Conservation (phyloP, 2,329 filamentous ascomycete genomes). For the Fusarium buharicum region DNA sequence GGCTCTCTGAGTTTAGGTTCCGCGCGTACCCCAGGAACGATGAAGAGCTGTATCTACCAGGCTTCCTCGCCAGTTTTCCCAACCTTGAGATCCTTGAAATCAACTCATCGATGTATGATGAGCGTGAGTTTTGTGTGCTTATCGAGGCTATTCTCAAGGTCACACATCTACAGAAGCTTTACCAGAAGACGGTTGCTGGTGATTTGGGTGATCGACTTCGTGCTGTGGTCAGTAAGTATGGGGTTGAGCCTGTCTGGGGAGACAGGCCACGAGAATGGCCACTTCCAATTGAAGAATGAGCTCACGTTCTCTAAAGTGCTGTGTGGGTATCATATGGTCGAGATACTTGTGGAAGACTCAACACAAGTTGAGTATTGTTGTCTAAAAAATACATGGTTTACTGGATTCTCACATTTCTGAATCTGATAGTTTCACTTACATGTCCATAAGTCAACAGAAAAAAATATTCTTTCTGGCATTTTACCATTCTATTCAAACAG, state of each 20-base stretch:
- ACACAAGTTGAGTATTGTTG: not conserved
- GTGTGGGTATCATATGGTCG: not conserved
- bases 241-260: slow-evolving; percentile 48
- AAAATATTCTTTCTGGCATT: not conserved
- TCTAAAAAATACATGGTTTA: not conserved
- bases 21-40: slow-evolving; percentile 43
- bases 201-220: slow-evolving; percentile 47
- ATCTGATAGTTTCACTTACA: not conserved
- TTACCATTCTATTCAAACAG: not conserved
- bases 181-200: slow-evolving; percentile 49
- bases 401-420: not conserved
- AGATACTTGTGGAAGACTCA: not conserved
- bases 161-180: slow-evolving; percentile 49
- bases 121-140: slow-evolving; percentile 45
- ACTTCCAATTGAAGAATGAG: slow-evolving; percentile 34
- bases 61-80: slow-evolving; percentile 52
- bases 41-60: slow-evolving; percentile 47
- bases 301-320: not conserved
- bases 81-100: slow-evolving; percentile 52
- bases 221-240: slow-evolving; percentile 34
- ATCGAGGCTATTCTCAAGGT: slow-evolving; percentile 47
- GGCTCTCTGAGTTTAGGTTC: slow-evolving; percentile 52
- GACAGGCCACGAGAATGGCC: slow-evolving; percentile 49
- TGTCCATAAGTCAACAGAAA: not conserved
- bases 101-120: slow-evolving; percentile 47